Percentiles rank a stretch among this genome's conserved stretches.
Evolutionary conservation across 208 protist genomes (phyloP).

Genomic region (Herpetomonas samuelpessoai): DNA sequence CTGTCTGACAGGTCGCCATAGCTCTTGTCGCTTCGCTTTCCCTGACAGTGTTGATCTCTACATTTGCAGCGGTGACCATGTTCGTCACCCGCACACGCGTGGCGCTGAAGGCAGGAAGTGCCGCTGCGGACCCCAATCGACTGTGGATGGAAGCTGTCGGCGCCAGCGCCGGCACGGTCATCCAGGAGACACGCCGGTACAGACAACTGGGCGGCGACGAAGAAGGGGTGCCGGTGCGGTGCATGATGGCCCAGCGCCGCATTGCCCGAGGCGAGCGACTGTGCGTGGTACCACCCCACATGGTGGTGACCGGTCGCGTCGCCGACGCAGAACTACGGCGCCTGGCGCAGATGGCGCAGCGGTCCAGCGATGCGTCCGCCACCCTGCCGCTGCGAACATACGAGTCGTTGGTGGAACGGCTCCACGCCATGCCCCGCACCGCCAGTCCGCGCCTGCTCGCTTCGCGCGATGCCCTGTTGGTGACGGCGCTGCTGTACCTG

Average conservation of each 20-base stretch:
- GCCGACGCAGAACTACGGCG: conserved; percentile 35
- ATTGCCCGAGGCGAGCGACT: conserved; percentile 67
- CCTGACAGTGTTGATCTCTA: too few species aligned
- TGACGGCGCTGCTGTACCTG: conserved; percentile 47
- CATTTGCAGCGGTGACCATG: too few species aligned
- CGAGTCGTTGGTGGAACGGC: conserved; percentile 4
- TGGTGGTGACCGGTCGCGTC: conserved; percentile 47
- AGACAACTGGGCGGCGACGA: conserved; percentile 8
- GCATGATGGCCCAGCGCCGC: conserved; percentile 38
- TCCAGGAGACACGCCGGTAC: conserved; percentile 18
- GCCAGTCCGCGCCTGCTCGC: conserved; percentile 19
- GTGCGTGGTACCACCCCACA: conserved; percentile 29
- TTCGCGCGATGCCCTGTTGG: conserved; percentile 66
- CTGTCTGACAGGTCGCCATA: too few species aligned
- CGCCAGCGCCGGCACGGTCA: conserved; percentile 11
- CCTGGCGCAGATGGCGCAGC: conserved; percentile 2
- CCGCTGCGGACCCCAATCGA: too few species aligned
- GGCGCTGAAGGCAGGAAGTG: too few species aligned
- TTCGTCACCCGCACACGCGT: too few species aligned
- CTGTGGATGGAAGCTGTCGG: conserved; percentile 2
- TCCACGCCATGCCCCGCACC: conserved; percentile 14
- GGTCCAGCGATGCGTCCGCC: background rate
- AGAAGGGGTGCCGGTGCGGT: conserved; percentile 38
- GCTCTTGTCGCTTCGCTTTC: too few species aligned
- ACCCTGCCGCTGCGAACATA: background rate